phyloP scores from a whole-genome alignment of 371 early-diverging fungal genomes.

The Rhizopus microsporus region DNA sequence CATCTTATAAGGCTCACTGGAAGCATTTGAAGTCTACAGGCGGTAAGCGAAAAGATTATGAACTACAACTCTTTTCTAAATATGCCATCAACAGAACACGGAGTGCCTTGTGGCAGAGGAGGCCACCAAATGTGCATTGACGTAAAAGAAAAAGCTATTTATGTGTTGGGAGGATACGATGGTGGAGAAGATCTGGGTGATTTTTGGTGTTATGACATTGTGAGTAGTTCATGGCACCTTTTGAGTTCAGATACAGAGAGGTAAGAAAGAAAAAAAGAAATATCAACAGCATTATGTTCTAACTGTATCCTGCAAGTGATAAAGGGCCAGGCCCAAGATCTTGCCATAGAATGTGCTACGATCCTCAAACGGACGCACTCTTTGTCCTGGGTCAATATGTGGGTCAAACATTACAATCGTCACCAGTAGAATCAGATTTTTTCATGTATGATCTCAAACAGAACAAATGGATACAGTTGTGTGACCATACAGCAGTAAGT shows the following conservation, averaged over 20 bases:
- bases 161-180: conserved; percentile 96
- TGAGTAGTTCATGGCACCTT: conserved; percentile 67
- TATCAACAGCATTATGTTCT: background rate
- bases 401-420: background rate
- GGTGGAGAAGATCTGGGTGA: conserved; percentile 87
- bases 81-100: conserved; percentile 21
- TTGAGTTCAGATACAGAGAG: conserved; percentile 73
- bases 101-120: conserved; percentile 71
- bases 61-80: background rate
- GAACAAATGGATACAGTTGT: conserved; percentile 73
- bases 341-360: conserved; percentile 91
- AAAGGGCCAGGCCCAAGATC: conserved; percentile 87
- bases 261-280: conserved; percentile 35
- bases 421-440: conserved; percentile 72
- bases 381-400: conserved; percentile 88
- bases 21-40: conserved; percentile 44
- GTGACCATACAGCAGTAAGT: conserved; percentile 69
- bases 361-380: conserved; percentile 68
- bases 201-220: conserved; percentile 84
- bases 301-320: conserved; percentile 42
- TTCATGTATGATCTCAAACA: conserved; percentile 76
- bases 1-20: conserved; percentile 79
- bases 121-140: conserved; percentile 98
- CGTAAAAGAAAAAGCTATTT: conserved; percentile 69
- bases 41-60: background rate